phyloP scores from a whole-genome alignment of 306 rosid species.

The Cicer pinnatifidum region DNA sequence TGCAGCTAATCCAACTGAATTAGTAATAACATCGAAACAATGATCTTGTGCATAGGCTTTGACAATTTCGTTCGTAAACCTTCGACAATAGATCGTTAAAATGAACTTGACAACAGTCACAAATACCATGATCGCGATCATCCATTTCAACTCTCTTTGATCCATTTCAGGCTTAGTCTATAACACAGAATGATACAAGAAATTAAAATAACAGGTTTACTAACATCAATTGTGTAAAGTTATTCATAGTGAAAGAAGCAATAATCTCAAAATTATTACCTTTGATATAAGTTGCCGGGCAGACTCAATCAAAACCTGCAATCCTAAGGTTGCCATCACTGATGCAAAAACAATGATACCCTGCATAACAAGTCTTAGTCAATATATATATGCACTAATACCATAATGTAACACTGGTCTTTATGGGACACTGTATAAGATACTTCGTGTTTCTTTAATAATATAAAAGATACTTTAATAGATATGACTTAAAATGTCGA shows the following conservation, averaged over 20 bases:
- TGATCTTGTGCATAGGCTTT: constrained; percentile 83
- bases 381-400: neutral
- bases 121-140: constrained; percentile 63
- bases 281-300: constrained; percentile 47
- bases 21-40: constrained; percentile 78
- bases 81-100: constrained; percentile 73
- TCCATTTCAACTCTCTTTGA: constrained; percentile 51
- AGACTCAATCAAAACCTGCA: constrained; percentile 71
- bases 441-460: too few relatives aligned
- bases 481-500: too few relatives aligned
- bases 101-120: constrained; percentile 76
- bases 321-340: constrained; percentile 75
- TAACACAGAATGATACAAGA: constrained; percentile 18
- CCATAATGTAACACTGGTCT: too few relatives aligned
- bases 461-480: too few relatives aligned
- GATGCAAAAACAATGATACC: constrained; percentile 82
- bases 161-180: constrained; percentile 56
- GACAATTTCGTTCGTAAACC: constrained; percentile 73
- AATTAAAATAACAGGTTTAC: neutral
- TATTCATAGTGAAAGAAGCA: neutral
- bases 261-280: constrained; percentile 42
- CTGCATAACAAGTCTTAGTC: constrained; percentile 49
- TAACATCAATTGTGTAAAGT: too few relatives aligned
- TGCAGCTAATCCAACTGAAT: constrained; percentile 79
- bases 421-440: too few relatives aligned